A percentile compares a stretch with the other conserved stretches of the same genome.
Conservation (phyloP, 495 filamentous ascomycete genomes). For the Annulohypoxylon maeteangense region DNA sequence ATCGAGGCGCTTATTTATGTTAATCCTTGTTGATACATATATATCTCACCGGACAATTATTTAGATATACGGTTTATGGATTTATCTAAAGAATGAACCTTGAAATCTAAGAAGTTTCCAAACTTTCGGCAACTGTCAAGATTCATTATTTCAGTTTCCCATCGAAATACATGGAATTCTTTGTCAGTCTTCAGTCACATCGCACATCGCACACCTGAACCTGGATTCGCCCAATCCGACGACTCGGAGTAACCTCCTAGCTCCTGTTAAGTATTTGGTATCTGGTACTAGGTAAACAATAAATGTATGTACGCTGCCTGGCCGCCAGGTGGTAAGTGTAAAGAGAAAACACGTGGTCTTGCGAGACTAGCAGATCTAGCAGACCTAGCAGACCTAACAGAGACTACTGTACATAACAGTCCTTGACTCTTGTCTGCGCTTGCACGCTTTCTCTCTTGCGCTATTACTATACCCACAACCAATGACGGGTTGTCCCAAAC, state of each 20-base stretch:
- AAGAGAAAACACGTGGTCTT: conserved; percentile 6
- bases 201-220: not conserved
- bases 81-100: not conserved
- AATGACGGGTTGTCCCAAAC: not conserved
- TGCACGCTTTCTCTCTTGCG: not conserved
- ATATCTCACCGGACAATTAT: not conserved
- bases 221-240: not conserved
- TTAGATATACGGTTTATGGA: not conserved
- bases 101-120: not conserved
- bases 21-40: conserved; percentile 1
- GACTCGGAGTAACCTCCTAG: not conserved
- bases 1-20: too few relatives aligned
- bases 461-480: not conserved
- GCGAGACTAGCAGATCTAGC: not conserved
- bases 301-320: too few relatives aligned
- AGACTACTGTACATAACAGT: not conserved
- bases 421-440: not conserved
- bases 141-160: conserved; percentile 5
- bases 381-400: not conserved
- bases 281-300: not conserved
- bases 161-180: conserved; percentile 34
- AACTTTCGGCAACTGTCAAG: not conserved
- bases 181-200: conserved; percentile 10
- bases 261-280: too few relatives aligned
- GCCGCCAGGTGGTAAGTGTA: not conserved